Evolutionary conservation across 1,284 basidiomycete genomes (phyloP).

Genomic region (Pascua guehoae): DNA sequence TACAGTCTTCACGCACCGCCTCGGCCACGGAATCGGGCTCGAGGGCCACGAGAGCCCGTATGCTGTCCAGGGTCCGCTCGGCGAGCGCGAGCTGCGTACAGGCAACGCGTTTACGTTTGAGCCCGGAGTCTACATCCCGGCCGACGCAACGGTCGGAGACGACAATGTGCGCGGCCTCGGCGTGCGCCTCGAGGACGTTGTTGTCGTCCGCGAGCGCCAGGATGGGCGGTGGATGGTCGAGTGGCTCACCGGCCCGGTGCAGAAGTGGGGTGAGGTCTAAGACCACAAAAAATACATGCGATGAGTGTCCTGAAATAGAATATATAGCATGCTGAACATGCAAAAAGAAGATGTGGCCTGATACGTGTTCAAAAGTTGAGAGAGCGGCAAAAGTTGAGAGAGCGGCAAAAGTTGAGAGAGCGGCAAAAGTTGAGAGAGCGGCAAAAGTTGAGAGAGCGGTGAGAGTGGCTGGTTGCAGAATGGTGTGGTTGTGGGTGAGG

Average conservation of each 20-base stretch:
- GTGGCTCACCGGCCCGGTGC: constrained; percentile 42
- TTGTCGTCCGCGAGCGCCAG: constrained; percentile 59
- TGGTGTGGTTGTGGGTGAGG: too few species aligned
- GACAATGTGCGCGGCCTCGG: constrained; percentile 62
- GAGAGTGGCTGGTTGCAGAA: too few species aligned
- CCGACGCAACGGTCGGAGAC: constrained; percentile 10
- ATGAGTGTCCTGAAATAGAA: too few species aligned
- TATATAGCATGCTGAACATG: too few species aligned
- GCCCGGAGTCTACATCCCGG: constrained; percentile 71
- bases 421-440: too few species aligned
- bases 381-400: too few species aligned
- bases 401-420: too few species aligned
- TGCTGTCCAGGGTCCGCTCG: constrained; percentile 59
- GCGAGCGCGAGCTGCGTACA: constrained; percentile 52
- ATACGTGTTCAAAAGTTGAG: too few species aligned
- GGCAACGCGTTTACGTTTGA: constrained; percentile 79
- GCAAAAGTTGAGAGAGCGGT: too few species aligned
- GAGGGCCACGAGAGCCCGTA: constrained; percentile 79
- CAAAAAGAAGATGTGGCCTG: too few species aligned
- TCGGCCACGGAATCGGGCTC: constrained; percentile 69
- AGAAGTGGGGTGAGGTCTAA: constrained; percentile 35
- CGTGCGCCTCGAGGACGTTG: constrained; percentile 76
- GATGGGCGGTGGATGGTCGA: constrained; percentile 42
- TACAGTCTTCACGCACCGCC: constrained; percentile 70
- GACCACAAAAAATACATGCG: too few species aligned